These are phyloP conservation scores for Sungouiella thailandica DNA, from an alignment of 805 yeast genomes.

Conservation along the genomic window DNA sequence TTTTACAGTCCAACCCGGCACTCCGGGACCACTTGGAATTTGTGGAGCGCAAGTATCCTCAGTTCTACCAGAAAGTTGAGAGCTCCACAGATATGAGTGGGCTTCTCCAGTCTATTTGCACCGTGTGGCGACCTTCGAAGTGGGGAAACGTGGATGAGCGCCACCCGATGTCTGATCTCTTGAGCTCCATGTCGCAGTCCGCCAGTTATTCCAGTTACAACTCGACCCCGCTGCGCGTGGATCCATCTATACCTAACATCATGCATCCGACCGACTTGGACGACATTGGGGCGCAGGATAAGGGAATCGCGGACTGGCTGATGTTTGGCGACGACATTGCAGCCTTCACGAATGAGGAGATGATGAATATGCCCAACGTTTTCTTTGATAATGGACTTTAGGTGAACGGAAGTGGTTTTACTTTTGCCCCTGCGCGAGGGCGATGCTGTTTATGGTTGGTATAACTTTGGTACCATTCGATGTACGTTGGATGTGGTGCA, in stretches of 20 bases:
- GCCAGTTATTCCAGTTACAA: background rate
- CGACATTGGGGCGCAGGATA: background rate
- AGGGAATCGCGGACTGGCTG: background rate
- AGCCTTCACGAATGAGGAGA: constrained; percentile 1
- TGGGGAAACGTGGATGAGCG: background rate
- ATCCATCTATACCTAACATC: constrained; percentile 21
- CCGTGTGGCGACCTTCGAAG: background rate
- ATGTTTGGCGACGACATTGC: constrained; percentile 2
- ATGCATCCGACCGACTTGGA: constrained; percentile 12
- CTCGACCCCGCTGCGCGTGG: constrained; percentile 7
- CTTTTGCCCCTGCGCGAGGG: too few relatives aligned
- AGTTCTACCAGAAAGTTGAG: constrained; percentile 6
- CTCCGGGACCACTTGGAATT: constrained; percentile 15
- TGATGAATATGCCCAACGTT: constrained; percentile 27
- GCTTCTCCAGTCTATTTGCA: background rate
- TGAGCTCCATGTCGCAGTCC: background rate
- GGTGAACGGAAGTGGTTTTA: background rate
- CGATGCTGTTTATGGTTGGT: too few relatives aligned
- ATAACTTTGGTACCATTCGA: too few relatives aligned
- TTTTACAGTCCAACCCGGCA: constrained; percentile 11
- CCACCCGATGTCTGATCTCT: background rate
- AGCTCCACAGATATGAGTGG: background rate
- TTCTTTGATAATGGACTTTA: constrained; percentile 30
- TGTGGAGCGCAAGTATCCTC: constrained; percentile 16
- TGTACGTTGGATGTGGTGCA: too few relatives aligned